phyloP scores from a whole-genome alignment of 768 basidiomycete genomes.

The Amanita phalloides region DNA sequence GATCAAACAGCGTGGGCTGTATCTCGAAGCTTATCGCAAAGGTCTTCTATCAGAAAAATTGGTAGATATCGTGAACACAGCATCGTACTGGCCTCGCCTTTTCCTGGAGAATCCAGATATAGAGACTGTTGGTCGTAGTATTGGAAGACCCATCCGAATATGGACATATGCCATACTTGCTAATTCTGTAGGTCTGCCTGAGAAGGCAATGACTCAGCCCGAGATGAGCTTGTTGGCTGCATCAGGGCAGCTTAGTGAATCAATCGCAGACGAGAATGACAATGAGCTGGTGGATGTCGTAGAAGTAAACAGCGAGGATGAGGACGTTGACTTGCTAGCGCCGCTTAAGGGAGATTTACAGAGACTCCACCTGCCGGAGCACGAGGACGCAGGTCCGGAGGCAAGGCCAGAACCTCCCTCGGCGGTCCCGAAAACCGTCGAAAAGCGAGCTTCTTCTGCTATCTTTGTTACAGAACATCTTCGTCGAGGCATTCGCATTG shows the following conservation, averaged over 20 bases:
- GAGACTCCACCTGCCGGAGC: constrained; percentile 34
- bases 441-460: constrained; percentile 13
- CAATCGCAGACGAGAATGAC: constrained; percentile 27
- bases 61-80: constrained; percentile 49
- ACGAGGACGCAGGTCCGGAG: constrained; percentile 16
- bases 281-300: constrained; percentile 64
- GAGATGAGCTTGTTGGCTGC: neutral
- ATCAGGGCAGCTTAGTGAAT: constrained; percentile 7
- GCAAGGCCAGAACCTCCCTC: constrained; percentile 21
- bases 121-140: constrained; percentile 52
- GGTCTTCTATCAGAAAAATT: constrained; percentile 48
- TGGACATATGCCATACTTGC: constrained; percentile 65
- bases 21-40: constrained; percentile 51
- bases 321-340: constrained; percentile 43
- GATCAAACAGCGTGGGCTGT: constrained; percentile 34
- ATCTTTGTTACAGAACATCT: constrained; percentile 43
- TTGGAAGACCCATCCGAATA: constrained; percentile 49
- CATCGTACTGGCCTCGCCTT: constrained; percentile 59
- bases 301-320: constrained; percentile 47
- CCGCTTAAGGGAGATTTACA: constrained; percentile 60
- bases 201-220: constrained; percentile 11
- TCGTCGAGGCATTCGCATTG: constrained; percentile 58
- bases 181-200: constrained; percentile 51
- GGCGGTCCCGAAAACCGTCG: constrained; percentile 18
- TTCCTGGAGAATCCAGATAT: constrained; percentile 73